These are phyloP conservation scores for Entomortierella beljakovae DNA, from an alignment of 192 early-diverging fungal genomes.

Conservation along the genomic window DNA sequence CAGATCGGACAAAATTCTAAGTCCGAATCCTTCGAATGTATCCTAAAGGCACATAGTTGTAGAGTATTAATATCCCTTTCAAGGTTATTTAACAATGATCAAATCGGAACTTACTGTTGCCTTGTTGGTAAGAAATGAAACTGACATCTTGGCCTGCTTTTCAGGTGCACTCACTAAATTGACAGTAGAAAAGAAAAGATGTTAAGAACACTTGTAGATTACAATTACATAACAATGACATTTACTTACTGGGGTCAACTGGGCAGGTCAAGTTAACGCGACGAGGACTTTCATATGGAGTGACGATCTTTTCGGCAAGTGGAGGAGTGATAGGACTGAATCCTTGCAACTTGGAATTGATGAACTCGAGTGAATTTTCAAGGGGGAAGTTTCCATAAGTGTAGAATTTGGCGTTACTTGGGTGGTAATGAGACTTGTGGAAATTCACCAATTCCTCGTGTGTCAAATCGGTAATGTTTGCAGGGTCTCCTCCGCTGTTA, in stretches of 20 bases:
- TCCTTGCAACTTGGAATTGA: slow-evolving; percentile 70
- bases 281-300: slow-evolving; percentile 61
- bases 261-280: slow-evolving; percentile 66
- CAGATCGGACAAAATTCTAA: slow-evolving; percentile 82
- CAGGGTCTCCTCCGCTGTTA: slow-evolving; percentile 93
- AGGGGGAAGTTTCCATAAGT: slow-evolving; percentile 91
- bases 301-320: slow-evolving; percentile 64
- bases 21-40: slow-evolving; percentile 84
- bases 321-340: slow-evolving; percentile 64
- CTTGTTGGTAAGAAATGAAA: slow-evolving; percentile 82
- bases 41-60: slow-evolving; percentile 58
- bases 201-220: neutral
- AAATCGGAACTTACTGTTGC: slow-evolving; percentile 57
- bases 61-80: neutral
- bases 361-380: slow-evolving; percentile 75
- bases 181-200: neutral
- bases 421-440: slow-evolving; percentile 90
- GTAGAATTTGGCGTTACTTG: slow-evolving; percentile 91
- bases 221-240: neutral
- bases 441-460: slow-evolving; percentile 85
- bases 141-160: slow-evolving; percentile 83
- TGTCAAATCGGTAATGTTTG: slow-evolving; percentile 87
- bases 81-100: neutral
- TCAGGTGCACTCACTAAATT: slow-evolving; percentile 71
- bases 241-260: slow-evolving; percentile 72